A percentile compares a stretch with the other conserved stretches of the same genome.
These are phyloP conservation scores for Boletus sp. DNA, from an alignment of 768 basidiomycete species.

Conservation along the genomic window DNA sequence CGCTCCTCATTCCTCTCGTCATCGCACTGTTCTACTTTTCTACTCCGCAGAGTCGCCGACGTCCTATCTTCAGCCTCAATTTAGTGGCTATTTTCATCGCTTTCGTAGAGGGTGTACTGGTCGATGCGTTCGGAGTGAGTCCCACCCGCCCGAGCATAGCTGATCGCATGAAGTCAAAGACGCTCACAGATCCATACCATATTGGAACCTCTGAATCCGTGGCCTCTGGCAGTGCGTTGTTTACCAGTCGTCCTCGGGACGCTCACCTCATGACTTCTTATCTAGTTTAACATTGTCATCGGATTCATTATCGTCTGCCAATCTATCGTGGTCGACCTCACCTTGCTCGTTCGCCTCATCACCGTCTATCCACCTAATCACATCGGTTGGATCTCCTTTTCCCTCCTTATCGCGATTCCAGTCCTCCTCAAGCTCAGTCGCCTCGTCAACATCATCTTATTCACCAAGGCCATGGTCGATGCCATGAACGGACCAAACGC, in stretches of 20 bases:
- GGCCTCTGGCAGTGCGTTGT: constrained; percentile 1
- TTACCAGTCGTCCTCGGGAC: neutral
- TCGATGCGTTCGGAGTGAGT: constrained; percentile 11
- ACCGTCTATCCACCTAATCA: constrained; percentile 20
- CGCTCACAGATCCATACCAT: constrained; percentile 20
- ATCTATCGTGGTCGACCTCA: constrained; percentile 23
- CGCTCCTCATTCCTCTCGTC: constrained; percentile 19
- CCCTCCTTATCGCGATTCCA: constrained; percentile 10
- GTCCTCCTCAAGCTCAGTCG: constrained; percentile 24
- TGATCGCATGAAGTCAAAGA: neutral
- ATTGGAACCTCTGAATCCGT: constrained; percentile 17
- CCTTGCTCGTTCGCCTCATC: constrained; percentile 22
- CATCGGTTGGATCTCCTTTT: constrained; percentile 5
- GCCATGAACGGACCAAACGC: constrained; percentile 10
- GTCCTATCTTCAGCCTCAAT: constrained; percentile 21
- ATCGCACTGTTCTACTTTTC: constrained; percentile 24
- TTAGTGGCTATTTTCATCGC: constrained; percentile 8
- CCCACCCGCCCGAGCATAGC: neutral
- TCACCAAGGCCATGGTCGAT: constrained; percentile 12
- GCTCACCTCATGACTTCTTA: neutral
- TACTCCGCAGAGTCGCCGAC: constrained; percentile 11
- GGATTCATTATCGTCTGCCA: constrained; percentile 17
- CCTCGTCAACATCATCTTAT: constrained; percentile 21
- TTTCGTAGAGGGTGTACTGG: constrained; percentile 10
- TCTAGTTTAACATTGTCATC: constrained; percentile 11